A percentile compares a stretch with the other conserved stretches of the same genome.
phyloP scores from a whole-genome alignment of 331 rosid genomes.

The Malus hybrid region DNA sequence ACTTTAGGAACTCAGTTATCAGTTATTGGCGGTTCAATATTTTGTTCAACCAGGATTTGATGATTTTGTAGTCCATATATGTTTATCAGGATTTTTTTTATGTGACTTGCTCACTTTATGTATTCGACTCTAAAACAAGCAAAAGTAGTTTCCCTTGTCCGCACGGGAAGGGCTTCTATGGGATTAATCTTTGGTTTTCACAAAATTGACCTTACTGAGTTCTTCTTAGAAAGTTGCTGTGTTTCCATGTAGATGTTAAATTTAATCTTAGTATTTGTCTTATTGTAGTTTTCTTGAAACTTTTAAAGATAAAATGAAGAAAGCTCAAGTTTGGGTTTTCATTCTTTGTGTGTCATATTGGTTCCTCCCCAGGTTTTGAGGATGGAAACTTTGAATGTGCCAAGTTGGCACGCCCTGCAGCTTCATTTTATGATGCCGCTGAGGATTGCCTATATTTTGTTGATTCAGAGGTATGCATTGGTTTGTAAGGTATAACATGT shows the following conservation, averaged over 20 bases:
- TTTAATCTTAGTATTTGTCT: neutral
- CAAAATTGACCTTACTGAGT: neutral
- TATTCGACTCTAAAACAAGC: neutral
- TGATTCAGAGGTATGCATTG: constrained; percentile 81
- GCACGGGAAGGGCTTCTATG: neutral
- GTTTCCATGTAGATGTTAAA: neutral
- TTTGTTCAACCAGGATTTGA: neutral
- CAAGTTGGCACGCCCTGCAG: constrained; percentile 80
- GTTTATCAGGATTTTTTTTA: neutral
- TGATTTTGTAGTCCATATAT: neutral
- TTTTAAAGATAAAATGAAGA: neutral
- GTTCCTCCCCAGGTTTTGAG: constrained; percentile 90
- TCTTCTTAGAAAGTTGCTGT: neutral
- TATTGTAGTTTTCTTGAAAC: neutral
- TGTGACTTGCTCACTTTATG: neutral
- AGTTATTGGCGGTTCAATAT: neutral
- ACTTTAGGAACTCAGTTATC: neutral
- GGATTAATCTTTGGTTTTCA: neutral
- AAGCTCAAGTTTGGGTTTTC: constrained; percentile 2
- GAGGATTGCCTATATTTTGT: constrained; percentile 78
- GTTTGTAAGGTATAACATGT: neutral
- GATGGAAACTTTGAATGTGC: constrained; percentile 85
- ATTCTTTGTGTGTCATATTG: constrained; percentile 47
- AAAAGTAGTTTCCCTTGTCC: neutral
- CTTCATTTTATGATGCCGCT: constrained; percentile 56